Conservation (phyloP, 495 filamentous ascomycete species). For the Tricharina praecox region DNA sequence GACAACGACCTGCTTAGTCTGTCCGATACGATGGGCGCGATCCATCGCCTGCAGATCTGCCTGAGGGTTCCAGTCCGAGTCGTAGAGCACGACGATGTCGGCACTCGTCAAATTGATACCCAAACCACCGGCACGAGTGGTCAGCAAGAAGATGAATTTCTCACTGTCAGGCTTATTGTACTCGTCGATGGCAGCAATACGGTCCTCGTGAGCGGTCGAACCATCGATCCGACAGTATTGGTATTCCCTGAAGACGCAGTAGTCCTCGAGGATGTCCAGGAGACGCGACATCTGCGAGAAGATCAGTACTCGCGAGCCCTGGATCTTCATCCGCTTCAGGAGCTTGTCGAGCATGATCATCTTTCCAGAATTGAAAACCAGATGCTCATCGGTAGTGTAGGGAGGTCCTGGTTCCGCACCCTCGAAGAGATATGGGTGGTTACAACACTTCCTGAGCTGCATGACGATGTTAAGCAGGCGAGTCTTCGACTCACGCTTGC, state of each 20-base stretch:
- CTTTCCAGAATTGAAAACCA: conserved; percentile 85
- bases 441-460: conserved; percentile 98
- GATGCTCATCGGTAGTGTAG: conserved; percentile 94
- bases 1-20: conserved; percentile 93
- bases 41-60: conserved; percentile 98
- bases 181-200: conserved; percentile 92
- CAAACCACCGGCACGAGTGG: conserved; percentile 88
- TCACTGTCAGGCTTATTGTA: conserved; percentile 93
- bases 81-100: conserved; percentile 95
- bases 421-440: conserved; percentile 97
- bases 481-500: conserved; percentile 97
- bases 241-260: conserved; percentile 85
- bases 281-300: conserved; percentile 99
- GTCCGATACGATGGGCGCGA: conserved; percentile 91
- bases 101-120: conserved; percentile 94
- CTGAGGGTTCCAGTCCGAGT: conserved; percentile 99
- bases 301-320: conserved; percentile 85
- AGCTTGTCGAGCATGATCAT: conserved; percentile 96
- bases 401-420: conserved; percentile 94
- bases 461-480: conserved; percentile 98
- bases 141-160: conserved; percentile 96
- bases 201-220: conserved; percentile 91
- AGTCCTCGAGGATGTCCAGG: conserved; percentile 93
- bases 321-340: conserved; percentile 59
- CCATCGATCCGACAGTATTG: conserved; percentile 98